Evolutionary conservation across 306 rosid species (phyloP), one percentile per base, ranked within the genome.

Genomic region (Dicorynia guianensis): DNA sequence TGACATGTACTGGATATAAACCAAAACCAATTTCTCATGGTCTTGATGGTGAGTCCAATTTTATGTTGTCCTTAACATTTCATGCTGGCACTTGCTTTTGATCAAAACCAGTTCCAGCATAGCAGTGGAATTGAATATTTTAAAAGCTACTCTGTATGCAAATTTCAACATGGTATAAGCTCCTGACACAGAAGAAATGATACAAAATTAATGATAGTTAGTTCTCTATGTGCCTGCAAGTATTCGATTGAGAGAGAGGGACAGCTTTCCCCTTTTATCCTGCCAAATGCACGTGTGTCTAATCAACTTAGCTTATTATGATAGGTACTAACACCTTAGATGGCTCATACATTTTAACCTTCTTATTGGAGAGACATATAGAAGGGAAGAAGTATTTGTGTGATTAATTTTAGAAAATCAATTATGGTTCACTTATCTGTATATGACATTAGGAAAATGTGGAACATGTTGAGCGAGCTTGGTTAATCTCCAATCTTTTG

Each of bases 401-500:
- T 36, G 30, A 25, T 30, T 74, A 66, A 0, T 33, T 56, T 7
- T 46, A 18, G 5, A 34, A 18, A 49, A 19, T 40, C 11, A 69
- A 61, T 69, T 17, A 74, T 40, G 66, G n/a, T 36, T 39, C 63
- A 53, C 63, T 19, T 61, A 17, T 34, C 33, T 48, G 44, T 53
- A 18, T 50, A 62, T 4, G 30, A 35, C 62, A 61, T 55, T 57
- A 79, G 25, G 71, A 9, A 33, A 55, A 71, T 36, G 55, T 34
- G 65, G 79, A 84, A 79, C 76, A 78, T 42, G 57, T 71, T 25
- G 36, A 46, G 43, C 42, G 34, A 30, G 62, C 73, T 76, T 63
- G 76, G 70, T 54, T 53, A 80, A 78, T 67, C 50, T 18, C 77
- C 80, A 64, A 83, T 65, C 76, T 42, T 46, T 62, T 68, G 81